phyloP scores from a whole-genome alignment of 192 early-diverging fungal genomes.

The Coemansia javaensis region DNA sequence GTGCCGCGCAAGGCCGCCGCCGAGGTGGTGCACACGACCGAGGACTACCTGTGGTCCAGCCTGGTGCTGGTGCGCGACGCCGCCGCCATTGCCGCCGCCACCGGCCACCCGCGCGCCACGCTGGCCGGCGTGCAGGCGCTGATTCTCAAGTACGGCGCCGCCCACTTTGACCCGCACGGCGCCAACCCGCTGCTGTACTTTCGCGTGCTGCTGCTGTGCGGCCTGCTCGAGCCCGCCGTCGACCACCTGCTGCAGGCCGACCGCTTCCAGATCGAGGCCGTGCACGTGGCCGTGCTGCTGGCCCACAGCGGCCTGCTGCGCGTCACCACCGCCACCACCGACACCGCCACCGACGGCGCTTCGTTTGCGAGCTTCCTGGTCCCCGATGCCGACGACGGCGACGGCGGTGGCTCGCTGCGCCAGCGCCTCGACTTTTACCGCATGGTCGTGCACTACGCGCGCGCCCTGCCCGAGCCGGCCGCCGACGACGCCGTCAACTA shows the following conservation, averaged over 20 bases:
- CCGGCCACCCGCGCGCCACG: constrained; percentile 12
- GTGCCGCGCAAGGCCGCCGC: constrained; percentile 59
- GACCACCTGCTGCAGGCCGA: constrained; percentile 63
- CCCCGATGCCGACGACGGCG: not conserved
- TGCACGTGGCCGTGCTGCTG: constrained; percentile 85
- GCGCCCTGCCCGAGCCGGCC: constrained; percentile 19
- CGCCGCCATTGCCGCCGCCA: constrained; percentile 43
- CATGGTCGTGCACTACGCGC: constrained; percentile 32
- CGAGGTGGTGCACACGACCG: constrained; percentile 69
- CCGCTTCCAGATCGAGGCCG: constrained; percentile 68
- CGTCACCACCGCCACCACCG: no score
- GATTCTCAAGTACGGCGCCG: constrained; percentile 64
- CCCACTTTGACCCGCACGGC: constrained; percentile 65
- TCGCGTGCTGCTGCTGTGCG: constrained; percentile 73
- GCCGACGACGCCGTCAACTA: constrained; percentile 38
- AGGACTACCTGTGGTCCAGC: constrained; percentile 93
- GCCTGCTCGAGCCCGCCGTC: constrained; percentile 89
- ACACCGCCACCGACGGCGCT: no score
- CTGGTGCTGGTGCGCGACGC: constrained; percentile 62
- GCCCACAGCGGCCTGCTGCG: constrained; percentile 74
- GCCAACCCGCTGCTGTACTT: constrained; percentile 74
- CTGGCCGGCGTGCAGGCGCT: constrained; percentile 63
- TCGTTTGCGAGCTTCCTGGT: constrained; percentile 22
- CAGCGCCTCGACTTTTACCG: constrained; percentile 27
- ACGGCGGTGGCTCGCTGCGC: no score